These are phyloP conservation scores for Diaporthe sp. DNA, from an alignment of 2,329 filamentous ascomycete genomes.

Conservation along the genomic window DNA sequence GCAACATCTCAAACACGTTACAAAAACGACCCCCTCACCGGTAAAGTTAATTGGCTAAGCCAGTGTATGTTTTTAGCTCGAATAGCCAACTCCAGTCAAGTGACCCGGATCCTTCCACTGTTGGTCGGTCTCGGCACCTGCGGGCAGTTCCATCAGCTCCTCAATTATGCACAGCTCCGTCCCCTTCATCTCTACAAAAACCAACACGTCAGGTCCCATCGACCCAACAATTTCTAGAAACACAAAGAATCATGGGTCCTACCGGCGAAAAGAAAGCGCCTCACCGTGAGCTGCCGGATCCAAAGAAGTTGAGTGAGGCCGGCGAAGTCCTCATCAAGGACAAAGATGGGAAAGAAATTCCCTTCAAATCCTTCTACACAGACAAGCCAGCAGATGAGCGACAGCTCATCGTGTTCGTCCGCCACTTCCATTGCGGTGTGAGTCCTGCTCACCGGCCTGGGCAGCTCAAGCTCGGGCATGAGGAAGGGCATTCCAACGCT, in stretches of 20 bases:
- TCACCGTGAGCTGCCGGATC: slow-evolving; percentile 22
- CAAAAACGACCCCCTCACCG: not conserved
- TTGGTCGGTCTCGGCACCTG: no score
- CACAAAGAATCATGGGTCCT: not conserved
- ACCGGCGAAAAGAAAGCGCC: not conserved
- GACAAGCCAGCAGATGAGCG: slow-evolving; percentile 20
- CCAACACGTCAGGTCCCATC: not conserved
- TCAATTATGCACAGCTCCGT: not conserved
- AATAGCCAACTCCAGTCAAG: not conserved
- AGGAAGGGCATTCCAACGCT: not conserved
- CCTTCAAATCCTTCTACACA: slow-evolving; percentile 18
- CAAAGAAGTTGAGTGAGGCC: not conserved
- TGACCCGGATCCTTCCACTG: not conserved
- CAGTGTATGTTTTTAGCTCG: not conserved
- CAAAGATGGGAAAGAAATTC: slow-evolving; percentile 1
- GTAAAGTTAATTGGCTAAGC: not conserved
- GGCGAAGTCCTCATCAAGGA: slow-evolving; percentile 33
- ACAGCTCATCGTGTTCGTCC: slow-evolving; percentile 30
- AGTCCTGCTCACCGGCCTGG: not conserved
- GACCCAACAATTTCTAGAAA: no score
- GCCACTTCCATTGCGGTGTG: slow-evolving; percentile 34
- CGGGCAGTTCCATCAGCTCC: no score
- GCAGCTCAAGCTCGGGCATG: not conserved
- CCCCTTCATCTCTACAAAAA: not conserved
- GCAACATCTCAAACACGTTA: not conserved